Evolutionary conservation across 2,329 filamentous ascomycete genomes (phyloP), one percentile per base, ranked within the genome.

Genomic region (Piedraia hortae): DNA sequence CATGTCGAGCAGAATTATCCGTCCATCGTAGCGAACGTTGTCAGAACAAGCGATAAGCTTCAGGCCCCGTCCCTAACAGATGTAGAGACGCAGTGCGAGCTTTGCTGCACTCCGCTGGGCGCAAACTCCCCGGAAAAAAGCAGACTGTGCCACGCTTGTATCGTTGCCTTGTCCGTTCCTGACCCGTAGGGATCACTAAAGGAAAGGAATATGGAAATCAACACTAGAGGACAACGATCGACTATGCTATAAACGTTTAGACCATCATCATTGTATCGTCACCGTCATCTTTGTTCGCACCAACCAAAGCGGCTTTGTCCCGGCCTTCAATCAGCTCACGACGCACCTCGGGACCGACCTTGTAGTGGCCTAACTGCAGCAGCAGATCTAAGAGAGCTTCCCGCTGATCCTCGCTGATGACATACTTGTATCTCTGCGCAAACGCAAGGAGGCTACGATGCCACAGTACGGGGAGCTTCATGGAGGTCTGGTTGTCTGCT

Each of bases 391-490:
- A 51, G 22, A 97, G 49, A 1, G 78, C 74, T 48, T 97, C 82
- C 34, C 80, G 58, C 51, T 90, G 80, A 34, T 91, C 80, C 44
- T 91, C 80, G 2, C 78, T 90, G 34, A 91, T 82, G 44, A 93
- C 82, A 34, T 91, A 88, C 39, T 78, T 68, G 49, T 93, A 97
- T 25, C 82, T 59, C 48, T 91, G 73, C 12, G 85, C 78, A 48
- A 97, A 97, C 2, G 75, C 71, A 24, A 97, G 50, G 14, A 97
- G 53, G 35, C 72, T 78, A 50, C 93, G 82, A 45, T 97, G 85
- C 78, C 82, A 97, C 25, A 97, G 65, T 5, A 97, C 78, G 0
- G 88, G 85, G 31, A 93, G 45, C 40, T 41, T 42, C n/a, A n/a
- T n/a, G n/a, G n/a, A n/a, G n/a, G n/a, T n/a, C 33, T 55, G 45